These are phyloP conservation scores for Podochytrium sp. DNA, from an alignment of 192 early-diverging fungal species.

Conservation along the genomic window DNA sequence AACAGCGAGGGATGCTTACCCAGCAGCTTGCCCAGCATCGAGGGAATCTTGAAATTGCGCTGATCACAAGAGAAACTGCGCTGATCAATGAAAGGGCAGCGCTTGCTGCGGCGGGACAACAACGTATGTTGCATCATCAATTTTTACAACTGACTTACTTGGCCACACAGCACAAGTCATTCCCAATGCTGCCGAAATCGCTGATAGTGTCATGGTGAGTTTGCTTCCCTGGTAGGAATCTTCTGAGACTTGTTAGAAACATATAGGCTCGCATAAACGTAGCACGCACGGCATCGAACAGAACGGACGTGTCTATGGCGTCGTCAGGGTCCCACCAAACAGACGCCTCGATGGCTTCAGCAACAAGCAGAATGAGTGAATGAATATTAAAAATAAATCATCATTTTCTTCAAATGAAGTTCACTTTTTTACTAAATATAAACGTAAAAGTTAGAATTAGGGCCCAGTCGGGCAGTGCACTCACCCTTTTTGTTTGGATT, in stretches of 20 bases:
- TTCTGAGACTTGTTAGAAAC: background rate
- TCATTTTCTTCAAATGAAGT: too few relatives aligned
- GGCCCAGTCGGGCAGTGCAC: too few relatives aligned
- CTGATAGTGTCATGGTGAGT: background rate
- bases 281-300: background rate
- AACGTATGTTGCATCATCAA: background rate
- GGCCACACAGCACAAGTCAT: background rate
- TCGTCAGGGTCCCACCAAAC: constrained; percentile 1
- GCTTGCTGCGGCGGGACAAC: background rate
- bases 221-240: background rate
- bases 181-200: background rate
- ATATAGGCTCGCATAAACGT: constrained; percentile 1
- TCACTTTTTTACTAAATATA: too few relatives aligned
- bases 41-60: too few relatives aligned
- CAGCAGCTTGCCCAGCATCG: too few relatives aligned
- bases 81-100: background rate
- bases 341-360: constrained; percentile 3
- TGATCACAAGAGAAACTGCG: too few relatives aligned
- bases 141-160: background rate
- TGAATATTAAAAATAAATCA: background rate
- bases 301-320: constrained; percentile 5
- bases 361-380: constrained; percentile 7
- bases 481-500: too few relatives aligned
- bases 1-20: background rate
- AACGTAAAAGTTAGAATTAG: too few relatives aligned